These are phyloP conservation scores for Trichoderma guizhouense DNA, from an alignment of 2,329 filamentous ascomycete species.

Conservation along the genomic window DNA sequence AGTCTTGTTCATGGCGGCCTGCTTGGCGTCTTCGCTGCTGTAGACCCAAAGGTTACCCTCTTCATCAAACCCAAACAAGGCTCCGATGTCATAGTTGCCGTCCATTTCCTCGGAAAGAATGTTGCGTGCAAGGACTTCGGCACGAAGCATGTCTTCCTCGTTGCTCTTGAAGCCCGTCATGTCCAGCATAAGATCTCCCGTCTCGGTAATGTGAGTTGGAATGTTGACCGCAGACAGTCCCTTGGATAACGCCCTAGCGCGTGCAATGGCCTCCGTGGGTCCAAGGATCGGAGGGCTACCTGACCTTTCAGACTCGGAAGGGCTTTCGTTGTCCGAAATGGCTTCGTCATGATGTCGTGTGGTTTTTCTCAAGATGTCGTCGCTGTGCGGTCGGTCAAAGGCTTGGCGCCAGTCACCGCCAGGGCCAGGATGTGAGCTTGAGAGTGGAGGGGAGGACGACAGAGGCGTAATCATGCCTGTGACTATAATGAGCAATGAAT, in stretches of 20 bases:
- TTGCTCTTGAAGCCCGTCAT: conserved; percentile 96
- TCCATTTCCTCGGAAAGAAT: conserved; percentile 90
- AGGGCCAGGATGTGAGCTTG: conserved; percentile 43
- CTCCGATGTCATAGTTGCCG: conserved; percentile 93
- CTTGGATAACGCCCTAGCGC: conserved; percentile 80
- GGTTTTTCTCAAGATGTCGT: conserved; percentile 51
- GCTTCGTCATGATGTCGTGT: conserved; percentile 40
- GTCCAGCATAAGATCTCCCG: conserved; percentile 92
- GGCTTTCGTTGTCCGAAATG: conserved; percentile 37
- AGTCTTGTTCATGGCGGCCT: conserved; percentile 71
- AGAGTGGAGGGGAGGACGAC: conserved; percentile 51
- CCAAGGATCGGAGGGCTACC: conserved; percentile 74
- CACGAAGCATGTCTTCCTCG: conserved; percentile 85
- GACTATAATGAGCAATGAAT: conserved; percentile 9
- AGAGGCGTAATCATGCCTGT: conserved; percentile 51
- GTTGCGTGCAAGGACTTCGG: conserved; percentile 89
- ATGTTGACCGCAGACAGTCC: conserved; percentile 90
- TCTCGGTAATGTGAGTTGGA: conserved; percentile 85
- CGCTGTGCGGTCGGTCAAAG: conserved; percentile 48
- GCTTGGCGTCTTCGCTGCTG: conserved; percentile 93
- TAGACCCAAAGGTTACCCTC: conserved; percentile 99
- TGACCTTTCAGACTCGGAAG: conserved; percentile 54
- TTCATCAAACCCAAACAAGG: conserved; percentile 91
- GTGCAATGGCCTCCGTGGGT: conserved; percentile 71
- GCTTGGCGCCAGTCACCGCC: conserved; percentile 51